Percentiles rank a stretch among this genome's conserved stretches.
phyloP scores from a whole-genome alignment of 2,329 filamentous ascomycete genomes.

The Keithomyces neogunnii region DNA sequence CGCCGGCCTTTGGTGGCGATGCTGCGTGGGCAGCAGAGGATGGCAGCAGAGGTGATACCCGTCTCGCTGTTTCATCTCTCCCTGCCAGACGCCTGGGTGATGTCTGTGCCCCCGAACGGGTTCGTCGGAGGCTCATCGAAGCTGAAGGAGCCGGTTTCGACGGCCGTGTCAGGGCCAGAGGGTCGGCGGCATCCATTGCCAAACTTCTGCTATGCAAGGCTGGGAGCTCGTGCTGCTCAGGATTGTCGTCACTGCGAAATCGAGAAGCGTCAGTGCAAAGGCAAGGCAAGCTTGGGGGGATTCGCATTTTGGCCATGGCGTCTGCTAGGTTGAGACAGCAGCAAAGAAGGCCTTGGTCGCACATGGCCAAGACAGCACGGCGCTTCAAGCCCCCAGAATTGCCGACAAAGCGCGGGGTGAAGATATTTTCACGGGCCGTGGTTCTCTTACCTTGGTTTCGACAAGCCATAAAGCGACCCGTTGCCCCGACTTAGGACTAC shows the following conservation, averaged over 20 bases:
- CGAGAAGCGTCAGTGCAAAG: not conserved
- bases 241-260: not conserved
- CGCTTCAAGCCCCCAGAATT: not conserved
- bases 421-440: not conserved
- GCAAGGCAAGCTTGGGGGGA: not conserved
- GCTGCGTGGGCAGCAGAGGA: constrained; percentile 7
- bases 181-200: constrained; percentile 15
- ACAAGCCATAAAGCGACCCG: constrained; percentile 4
- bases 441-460: not conserved
- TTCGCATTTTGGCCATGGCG: not conserved
- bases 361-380: not conserved
- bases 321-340: not conserved
- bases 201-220: constrained; percentile 5
- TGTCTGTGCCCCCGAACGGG: constrained; percentile 3
- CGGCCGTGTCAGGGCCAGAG: constrained; percentile 10
- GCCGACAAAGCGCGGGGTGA: no score
- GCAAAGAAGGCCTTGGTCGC: not conserved
- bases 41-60: constrained; percentile 1
- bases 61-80: constrained; percentile 7
- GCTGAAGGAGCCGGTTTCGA: constrained; percentile 6
- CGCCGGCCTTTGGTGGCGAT: constrained; percentile 5
- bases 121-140: not conserved
- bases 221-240: constrained; percentile 9
- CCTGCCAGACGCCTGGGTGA: constrained; percentile 3
- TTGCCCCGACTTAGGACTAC: not conserved